phyloP scores from a whole-genome alignment of 2,329 filamentous ascomycete species.

The Sclerotinia trifoliorum region DNA sequence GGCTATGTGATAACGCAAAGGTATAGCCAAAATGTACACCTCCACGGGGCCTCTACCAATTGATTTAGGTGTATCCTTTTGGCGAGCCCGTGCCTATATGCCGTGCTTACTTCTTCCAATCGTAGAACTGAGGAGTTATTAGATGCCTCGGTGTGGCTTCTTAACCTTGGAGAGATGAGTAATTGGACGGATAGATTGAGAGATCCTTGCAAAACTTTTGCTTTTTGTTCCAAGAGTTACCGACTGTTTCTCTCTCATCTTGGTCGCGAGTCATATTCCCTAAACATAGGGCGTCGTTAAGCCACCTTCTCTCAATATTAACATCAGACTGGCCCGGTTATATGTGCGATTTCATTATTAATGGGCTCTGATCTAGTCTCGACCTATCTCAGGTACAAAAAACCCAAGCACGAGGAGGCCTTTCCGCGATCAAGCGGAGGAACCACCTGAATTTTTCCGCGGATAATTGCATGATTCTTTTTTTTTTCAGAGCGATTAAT shows the following conservation, averaged over 20 bases:
- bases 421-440: slow-evolving; percentile 6
- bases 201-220: slow-evolving; percentile 10
- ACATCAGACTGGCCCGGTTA: neutral
- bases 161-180: neutral
- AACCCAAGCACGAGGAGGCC: neutral
- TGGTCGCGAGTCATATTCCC: slow-evolving; percentile 2
- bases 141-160: slow-evolving; percentile 16
- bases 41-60: slow-evolving; percentile 11
- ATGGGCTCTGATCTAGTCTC: neutral
- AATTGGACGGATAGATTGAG: neutral
- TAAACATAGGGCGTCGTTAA: neutral
- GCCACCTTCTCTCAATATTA: neutral
- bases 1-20: neutral
- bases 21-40: neutral
- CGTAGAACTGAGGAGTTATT: neutral
- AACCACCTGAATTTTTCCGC: neutral
- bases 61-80: neutral
- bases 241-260: neutral
- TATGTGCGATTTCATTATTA: neutral
- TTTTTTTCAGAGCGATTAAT: neutral
- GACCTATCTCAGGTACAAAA: neutral
- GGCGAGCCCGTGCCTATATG: slow-evolving; percentile 7
- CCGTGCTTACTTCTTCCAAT: neutral
- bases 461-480: neutral
- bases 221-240: neutral